Percentiles rank a stretch among this genome's conserved stretches.
These are phyloP conservation scores for Phytophthora capsici DNA, from an alignment of 352 stramenopile species.

Conservation along the genomic window DNA sequence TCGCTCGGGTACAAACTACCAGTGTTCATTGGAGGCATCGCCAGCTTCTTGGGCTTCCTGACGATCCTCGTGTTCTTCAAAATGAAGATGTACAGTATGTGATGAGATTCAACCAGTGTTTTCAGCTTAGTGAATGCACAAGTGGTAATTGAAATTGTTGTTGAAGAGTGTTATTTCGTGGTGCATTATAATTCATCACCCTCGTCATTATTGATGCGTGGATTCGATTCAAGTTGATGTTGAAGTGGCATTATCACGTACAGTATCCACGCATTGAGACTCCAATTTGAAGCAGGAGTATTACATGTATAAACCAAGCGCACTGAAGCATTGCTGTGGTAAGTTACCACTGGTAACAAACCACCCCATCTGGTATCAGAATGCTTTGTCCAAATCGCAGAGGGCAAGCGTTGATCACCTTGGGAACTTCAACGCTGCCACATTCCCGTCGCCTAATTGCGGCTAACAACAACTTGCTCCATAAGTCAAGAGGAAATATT, in stretches of 20 bases:
- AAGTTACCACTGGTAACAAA: too few relatives aligned
- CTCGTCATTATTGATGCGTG: conserved; percentile 25
- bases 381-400: too few relatives aligned
- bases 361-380: too few relatives aligned
- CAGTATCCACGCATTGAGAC: background rate
- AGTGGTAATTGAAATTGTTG: background rate
- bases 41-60: conserved; percentile 37
- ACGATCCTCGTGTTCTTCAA: conserved; percentile 44
- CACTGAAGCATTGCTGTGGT: too few relatives aligned
- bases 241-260: conserved; percentile 4
- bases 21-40: conserved; percentile 45
- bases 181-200: background rate
- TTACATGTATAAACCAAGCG: too few relatives aligned
- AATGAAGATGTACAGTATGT: conserved; percentile 53
- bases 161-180: background rate
- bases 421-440: background rate
- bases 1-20: conserved; percentile 47
- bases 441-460: background rate
- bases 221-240: conserved; percentile 9
- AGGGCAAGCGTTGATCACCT: background rate
- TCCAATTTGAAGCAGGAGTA: too few relatives aligned
- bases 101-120: background rate
- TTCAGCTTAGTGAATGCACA: too few relatives aligned
- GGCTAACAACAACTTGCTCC: too few relatives aligned
- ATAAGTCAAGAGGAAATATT: too few relatives aligned